Conservation (phyloP, 768 basidiomycete genomes). For the Pholiota microspora region DNA sequence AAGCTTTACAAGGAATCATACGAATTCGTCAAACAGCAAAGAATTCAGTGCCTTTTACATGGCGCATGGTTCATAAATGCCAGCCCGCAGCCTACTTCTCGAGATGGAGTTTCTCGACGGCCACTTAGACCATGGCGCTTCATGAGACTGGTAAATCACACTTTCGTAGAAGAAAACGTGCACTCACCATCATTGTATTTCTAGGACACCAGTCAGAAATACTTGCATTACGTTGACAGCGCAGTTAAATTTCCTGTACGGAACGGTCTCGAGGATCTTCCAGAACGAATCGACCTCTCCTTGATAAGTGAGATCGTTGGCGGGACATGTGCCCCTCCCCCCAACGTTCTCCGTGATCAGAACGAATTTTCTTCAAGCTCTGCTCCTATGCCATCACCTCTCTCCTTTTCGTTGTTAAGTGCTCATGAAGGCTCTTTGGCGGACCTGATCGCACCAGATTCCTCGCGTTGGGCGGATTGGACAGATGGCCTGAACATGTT, state of each 20-base stretch:
- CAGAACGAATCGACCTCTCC: constrained; percentile 81
- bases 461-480: constrained; percentile 88
- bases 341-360: constrained; percentile 60
- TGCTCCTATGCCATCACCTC: constrained; percentile 55
- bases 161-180: not conserved
- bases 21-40: constrained; percentile 86
- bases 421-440: constrained; percentile 71
- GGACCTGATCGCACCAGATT: constrained; percentile 76
- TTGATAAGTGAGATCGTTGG: constrained; percentile 78
- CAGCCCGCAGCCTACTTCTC: constrained; percentile 49
- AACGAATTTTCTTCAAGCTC: constrained; percentile 54
- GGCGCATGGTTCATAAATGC: constrained; percentile 94
- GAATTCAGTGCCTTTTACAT: constrained; percentile 83
- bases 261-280: constrained; percentile 81
- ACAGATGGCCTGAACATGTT: constrained; percentile 91
- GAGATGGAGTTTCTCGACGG: constrained; percentile 48
- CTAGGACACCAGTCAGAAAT: constrained; percentile 76
- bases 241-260: constrained; percentile 77
- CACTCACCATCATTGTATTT: not conserved
- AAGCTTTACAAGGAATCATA: constrained; percentile 89
- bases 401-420: constrained; percentile 77
- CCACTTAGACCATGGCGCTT: constrained; percentile 79
- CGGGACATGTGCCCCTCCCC: constrained; percentile 68
- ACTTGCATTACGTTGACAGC: constrained; percentile 85
- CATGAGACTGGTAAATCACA: constrained; percentile 68